Conservation (phyloP, 768 basidiomycete genomes). For the Termitomyces bulborhizus region DNA sequence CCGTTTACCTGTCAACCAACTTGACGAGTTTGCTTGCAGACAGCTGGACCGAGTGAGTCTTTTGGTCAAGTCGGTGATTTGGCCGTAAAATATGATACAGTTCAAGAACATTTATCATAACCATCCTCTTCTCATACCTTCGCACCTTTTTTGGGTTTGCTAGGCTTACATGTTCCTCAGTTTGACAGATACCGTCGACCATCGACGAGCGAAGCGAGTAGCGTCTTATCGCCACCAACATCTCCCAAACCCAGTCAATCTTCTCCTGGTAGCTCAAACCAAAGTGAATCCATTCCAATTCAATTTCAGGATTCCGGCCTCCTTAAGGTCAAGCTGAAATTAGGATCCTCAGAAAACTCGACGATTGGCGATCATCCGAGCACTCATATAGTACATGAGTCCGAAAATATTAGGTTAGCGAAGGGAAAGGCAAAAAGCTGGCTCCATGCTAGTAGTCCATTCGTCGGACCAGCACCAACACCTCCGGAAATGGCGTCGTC, state of each 20-base stretch:
- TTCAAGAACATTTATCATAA: neutral
- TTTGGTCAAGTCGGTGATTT: neutral
- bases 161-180: conserved; percentile 20
- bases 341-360: conserved; percentile 17
- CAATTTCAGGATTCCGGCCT: conserved; percentile 14
- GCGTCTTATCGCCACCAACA: conserved; percentile 9
- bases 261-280: conserved; percentile 8
- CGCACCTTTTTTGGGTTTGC: too few relatives aligned
- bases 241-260: conserved; percentile 7
- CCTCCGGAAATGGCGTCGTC: conserved; percentile 22
- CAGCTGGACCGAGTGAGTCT: conserved; percentile 74
- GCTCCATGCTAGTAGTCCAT: conserved; percentile 34
- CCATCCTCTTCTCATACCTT: neutral
- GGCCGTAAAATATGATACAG: neutral
- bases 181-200: conserved; percentile 44
- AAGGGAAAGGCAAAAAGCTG: conserved; percentile 24
- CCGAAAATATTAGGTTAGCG: conserved; percentile 11
- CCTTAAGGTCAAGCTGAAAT: conserved; percentile 18
- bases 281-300: neutral
- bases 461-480: conserved; percentile 26
- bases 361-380: conserved; percentile 7
- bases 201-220: conserved; percentile 21
- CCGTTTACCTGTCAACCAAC: conserved; percentile 64
- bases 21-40: conserved; percentile 86
- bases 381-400: conserved; percentile 1